Percentiles rank a stretch among this genome's conserved stretches.
Conservation (phyloP, 2,329 filamentous ascomycete genomes). For the Sclerotinia nivalis region DNA sequence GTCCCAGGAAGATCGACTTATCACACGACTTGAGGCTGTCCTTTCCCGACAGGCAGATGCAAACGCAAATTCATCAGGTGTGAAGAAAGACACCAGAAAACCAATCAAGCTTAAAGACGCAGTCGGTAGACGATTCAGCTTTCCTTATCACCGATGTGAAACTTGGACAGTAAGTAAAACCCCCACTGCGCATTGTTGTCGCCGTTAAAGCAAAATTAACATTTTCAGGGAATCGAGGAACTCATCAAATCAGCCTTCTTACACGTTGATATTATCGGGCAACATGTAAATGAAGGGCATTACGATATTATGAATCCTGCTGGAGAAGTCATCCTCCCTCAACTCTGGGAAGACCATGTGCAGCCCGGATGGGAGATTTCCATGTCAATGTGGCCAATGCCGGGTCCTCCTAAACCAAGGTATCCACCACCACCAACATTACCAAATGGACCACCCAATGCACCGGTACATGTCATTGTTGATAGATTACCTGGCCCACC, state of each 20-base stretch:
- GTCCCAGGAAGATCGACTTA: constrained; percentile 11
- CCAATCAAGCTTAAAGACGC: constrained; percentile 86
- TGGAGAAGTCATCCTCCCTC: constrained; percentile 78
- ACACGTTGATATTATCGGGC: constrained; percentile 74
- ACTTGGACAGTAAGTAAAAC: constrained; percentile 71
- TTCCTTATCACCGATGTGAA: constrained; percentile 82
- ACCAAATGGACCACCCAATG: constrained; percentile 33
- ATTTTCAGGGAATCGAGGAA: constrained; percentile 77
- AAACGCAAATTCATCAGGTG: not conserved
- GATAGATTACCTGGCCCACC: constrained; percentile 6
- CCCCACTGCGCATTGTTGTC: not conserved
- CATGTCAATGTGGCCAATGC: constrained; percentile 67
- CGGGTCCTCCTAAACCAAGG: constrained; percentile 62
- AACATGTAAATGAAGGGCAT: constrained; percentile 73
- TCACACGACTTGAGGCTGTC: constrained; percentile 1
- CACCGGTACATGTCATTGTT: constrained; percentile 10
- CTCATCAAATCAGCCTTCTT: constrained; percentile 82
- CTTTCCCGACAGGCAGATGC: not conserved
- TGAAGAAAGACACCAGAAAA: not conserved
- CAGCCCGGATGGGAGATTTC: constrained; percentile 74
- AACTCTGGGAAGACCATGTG: constrained; percentile 78
- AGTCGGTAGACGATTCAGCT: constrained; percentile 86
- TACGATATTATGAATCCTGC: constrained; percentile 80
- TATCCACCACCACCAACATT: constrained; percentile 54
- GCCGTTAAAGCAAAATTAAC: constrained; percentile 33